These are phyloP conservation scores for Cercospora zeina DNA, from an alignment of 2,329 filamentous ascomycete species.

Conservation along the genomic window DNA sequence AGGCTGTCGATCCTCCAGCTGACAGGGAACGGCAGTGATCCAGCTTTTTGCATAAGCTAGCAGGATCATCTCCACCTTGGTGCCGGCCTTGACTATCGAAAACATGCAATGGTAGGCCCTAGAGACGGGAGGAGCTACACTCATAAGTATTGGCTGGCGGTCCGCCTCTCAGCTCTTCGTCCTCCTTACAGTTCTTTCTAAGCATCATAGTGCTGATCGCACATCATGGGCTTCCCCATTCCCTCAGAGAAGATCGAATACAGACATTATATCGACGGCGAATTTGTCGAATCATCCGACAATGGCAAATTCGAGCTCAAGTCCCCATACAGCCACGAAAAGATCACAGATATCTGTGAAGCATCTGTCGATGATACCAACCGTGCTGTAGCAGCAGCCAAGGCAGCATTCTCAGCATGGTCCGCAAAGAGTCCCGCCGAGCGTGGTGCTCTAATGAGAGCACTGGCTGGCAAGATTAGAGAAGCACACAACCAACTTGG, in stretches of 20 bases:
- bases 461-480: slow-evolving; percentile 50
- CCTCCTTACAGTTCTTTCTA: neutral
- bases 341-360: slow-evolving; percentile 60
- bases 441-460: slow-evolving; percentile 49
- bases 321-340: slow-evolving; percentile 48
- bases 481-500: slow-evolving; percentile 49
- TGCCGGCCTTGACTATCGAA: neutral
- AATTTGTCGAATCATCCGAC: slow-evolving; percentile 52
- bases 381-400: slow-evolving; percentile 67
- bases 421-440: slow-evolving; percentile 55
- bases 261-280: slow-evolving; percentile 55
- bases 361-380: slow-evolving; percentile 68
- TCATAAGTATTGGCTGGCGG: neutral
- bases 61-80: neutral
- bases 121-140: neutral
- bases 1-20: neutral
- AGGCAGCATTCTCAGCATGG: slow-evolving; percentile 60
- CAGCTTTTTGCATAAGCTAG: neutral
- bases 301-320: slow-evolving; percentile 49
- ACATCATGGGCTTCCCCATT: slow-evolving; percentile 29
- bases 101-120: neutral
- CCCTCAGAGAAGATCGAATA: slow-evolving; percentile 40
- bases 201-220: neutral
- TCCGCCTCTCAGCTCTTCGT: neutral
- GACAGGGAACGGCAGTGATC: neutral